These are phyloP conservation scores for Fusarium cicatricum DNA, from an alignment of 2,329 filamentous ascomycete genomes.

Conservation along the genomic window DNA sequence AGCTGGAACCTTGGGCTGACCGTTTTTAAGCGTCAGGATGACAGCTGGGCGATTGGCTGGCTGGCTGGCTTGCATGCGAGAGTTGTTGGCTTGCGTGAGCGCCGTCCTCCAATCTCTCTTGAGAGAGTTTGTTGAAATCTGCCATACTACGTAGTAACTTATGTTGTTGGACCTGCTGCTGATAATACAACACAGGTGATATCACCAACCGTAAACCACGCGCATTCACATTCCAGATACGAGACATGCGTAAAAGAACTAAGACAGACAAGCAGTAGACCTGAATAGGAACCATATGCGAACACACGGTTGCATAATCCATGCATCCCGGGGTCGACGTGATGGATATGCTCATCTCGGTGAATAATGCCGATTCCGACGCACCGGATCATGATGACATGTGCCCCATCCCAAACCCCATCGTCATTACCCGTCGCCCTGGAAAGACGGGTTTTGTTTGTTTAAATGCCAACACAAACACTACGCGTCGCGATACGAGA, in stretches of 20 bases:
- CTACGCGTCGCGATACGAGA: conserved; percentile 3
- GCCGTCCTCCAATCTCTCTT: background rate
- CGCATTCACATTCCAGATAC: conserved; percentile 20
- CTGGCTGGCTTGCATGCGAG: conserved; percentile 15
- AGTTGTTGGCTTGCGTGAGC: background rate
- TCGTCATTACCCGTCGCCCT: conserved; percentile 30
- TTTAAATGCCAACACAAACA: conserved; percentile 24
- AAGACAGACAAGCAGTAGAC: conserved; percentile 8
- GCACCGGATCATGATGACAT: conserved; percentile 24
- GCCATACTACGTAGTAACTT: too few species aligned
- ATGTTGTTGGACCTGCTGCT: background rate
- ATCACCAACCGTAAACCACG: background rate
- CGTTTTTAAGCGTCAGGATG: conserved; percentile 17
- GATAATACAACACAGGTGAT: background rate
- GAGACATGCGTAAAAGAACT: conserved; percentile 15
- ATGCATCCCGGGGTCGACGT: conserved; percentile 15
- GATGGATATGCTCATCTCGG: conserved; percentile 35
- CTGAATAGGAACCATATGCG: background rate
- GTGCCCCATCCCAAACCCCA: conserved; percentile 8
- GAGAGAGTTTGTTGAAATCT: background rate
- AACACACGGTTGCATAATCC: conserved; percentile 9
- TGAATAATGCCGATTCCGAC: conserved; percentile 26
- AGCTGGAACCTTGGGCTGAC: conserved; percentile 5
- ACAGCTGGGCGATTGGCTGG: conserved; percentile 12
- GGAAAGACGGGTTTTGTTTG: conserved; percentile 23